phyloP scores from a whole-genome alignment of 2,329 filamentous ascomycete genomes.

The Alternaria longipes region DNA sequence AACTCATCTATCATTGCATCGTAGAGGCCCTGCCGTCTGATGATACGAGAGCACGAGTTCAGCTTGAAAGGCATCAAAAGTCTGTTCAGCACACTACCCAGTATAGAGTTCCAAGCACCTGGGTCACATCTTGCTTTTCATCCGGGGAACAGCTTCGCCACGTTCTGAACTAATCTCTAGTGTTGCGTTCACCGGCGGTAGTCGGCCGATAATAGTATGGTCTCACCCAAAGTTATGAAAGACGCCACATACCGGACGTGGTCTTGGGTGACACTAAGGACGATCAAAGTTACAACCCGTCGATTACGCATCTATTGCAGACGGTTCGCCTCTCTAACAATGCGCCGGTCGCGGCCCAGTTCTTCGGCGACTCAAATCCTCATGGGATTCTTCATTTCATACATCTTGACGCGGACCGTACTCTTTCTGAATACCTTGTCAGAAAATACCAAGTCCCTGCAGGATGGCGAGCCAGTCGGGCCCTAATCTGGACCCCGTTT shows the following conservation, averaged over 20 bases:
- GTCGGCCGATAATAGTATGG: not conserved
- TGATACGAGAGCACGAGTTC: not conserved
- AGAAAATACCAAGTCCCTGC: not conserved
- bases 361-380: not conserved
- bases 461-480: constrained; percentile 8
- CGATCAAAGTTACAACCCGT: not conserved
- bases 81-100: not conserved
- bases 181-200: not conserved
- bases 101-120: not conserved
- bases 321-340: not conserved
- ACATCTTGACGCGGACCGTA: not conserved
- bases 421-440: not conserved
- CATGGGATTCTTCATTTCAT: not conserved
- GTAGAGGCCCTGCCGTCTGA: not conserved
- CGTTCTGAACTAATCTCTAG: not conserved
- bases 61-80: not conserved
- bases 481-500: not conserved
- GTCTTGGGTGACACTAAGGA: not conserved
- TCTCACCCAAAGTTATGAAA: not conserved
- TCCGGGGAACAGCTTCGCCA: not conserved
- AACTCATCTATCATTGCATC: not conserved
- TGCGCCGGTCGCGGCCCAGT: not conserved
- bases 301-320: not conserved
- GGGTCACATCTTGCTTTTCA: not conserved
- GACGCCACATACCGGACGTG: constrained; percentile 2